Base-by-base conservation (phyloP, 768 basidiomycete genomes). In the Pulveroboletus frians region DNA sequence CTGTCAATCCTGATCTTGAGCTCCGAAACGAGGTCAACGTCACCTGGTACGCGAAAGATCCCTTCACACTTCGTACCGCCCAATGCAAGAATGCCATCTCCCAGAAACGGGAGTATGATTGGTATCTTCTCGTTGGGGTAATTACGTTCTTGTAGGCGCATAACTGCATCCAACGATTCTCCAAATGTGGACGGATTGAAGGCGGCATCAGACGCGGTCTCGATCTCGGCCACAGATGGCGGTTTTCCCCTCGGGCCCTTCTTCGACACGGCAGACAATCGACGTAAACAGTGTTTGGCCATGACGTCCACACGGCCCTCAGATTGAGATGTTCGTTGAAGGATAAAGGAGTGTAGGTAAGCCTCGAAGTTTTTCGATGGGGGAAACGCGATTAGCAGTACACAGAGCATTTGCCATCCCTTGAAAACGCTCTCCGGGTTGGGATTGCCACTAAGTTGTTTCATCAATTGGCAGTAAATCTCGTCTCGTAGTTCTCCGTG, bases 121-220 rank as follows among this genome's bases (percentile, higher is more conserved):
- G 93, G 93, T 11, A 95, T 84, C 65, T 83, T 86, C 57, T 87
- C 81, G 46, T 80, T 73, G 2, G 92, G 88, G 59, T 95, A 94
- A 43, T 85, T 90, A 36, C 88, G 80, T 60, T 85, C 83, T 69
- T 96, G 93, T 9, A 92, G 72, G 39, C 86, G 76, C 69, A 88
- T 84, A 51, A 92, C 87, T 21, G 83, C 83, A 54, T 88, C 88
- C 11, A 97, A 74, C 0, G 89, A 84, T 71, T 94, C 92, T 13
- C 92, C 92, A 60, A 96, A 97, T 1, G 88, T 92, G 1, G 91
- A 93, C 0, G 93, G 92, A 55, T 93, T 88, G 71, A 96, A 97
- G 8, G 94, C 92, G 23, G 92, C 92, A 58, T 93, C 91, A 81
- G 88, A 86, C 18, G 93, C 93, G 2, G 86, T 90, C 71, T 95